A percentile compares a stretch with the other conserved stretches of the same genome.
These are phyloP conservation scores for Magnaporthiopsis incrustans DNA, from an alignment of 2,329 filamentous ascomycete genomes.

Conservation along the genomic window DNA sequence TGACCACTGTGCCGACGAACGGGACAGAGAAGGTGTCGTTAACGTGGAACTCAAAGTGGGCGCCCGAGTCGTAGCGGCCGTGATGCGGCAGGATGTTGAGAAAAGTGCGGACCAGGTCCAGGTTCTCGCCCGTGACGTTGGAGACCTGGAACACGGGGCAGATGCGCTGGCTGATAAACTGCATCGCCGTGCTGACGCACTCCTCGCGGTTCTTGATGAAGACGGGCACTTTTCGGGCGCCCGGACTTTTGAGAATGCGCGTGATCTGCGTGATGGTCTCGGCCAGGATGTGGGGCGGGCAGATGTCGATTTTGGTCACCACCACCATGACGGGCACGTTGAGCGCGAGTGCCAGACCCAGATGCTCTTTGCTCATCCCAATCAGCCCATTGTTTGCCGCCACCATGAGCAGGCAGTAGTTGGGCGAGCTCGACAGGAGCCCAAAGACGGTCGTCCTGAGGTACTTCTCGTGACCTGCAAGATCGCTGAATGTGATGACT, in stretches of 20 bases:
- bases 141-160: slow-evolving; percentile 97
- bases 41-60: slow-evolving; percentile 87
- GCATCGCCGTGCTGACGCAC: slow-evolving; percentile 88
- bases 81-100: slow-evolving; percentile 93
- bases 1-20: slow-evolving; percentile 93
- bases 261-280: slow-evolving; percentile 88
- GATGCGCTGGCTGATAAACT: slow-evolving; percentile 91
- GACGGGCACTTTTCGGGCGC: slow-evolving; percentile 88
- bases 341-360: slow-evolving; percentile 86
- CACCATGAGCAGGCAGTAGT: slow-evolving; percentile 97
- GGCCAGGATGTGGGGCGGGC: slow-evolving; percentile 87
- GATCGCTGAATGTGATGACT: slow-evolving; percentile 91
- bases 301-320: slow-evolving; percentile 97
- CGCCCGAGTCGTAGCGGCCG: slow-evolving; percentile 81
- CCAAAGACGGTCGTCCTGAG: slow-evolving; percentile 95
- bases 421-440: slow-evolving; percentile 85
- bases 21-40: slow-evolving; percentile 98
- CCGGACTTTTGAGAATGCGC: slow-evolving; percentile 88
- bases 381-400: slow-evolving; percentile 95
- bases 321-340: slow-evolving; percentile 98
- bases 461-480: slow-evolving; percentile 93
- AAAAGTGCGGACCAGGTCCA: slow-evolving; percentile 87
- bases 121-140: slow-evolving; percentile 87
- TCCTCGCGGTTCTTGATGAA: slow-evolving; percentile 90
- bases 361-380: slow-evolving; percentile 96